Evolutionary conservation across 352 stramenopile genomes (phyloP).

Genomic region (Phytophthora cactorum): DNA sequence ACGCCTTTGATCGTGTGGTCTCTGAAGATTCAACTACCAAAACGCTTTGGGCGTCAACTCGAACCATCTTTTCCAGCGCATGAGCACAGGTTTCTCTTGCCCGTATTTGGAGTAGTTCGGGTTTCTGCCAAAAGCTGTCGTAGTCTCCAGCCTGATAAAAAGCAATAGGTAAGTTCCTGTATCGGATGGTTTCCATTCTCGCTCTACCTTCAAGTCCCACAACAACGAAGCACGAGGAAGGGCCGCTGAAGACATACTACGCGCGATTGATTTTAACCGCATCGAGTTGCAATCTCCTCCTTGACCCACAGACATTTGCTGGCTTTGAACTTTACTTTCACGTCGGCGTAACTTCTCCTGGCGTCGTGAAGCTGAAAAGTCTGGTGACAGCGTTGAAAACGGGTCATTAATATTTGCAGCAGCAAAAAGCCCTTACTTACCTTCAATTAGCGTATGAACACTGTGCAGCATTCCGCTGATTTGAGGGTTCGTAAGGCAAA

Average conservation of each 20-base stretch:
- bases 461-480: slow-evolving; percentile 65
- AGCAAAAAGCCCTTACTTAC: slow-evolving; percentile 23
- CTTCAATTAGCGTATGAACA: slow-evolving; percentile 53
- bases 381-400: not conserved
- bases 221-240: slow-evolving; percentile 29
- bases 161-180: not conserved
- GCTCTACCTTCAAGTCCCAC: slow-evolving; percentile 35
- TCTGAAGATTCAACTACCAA: slow-evolving; percentile 32
- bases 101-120: slow-evolving; percentile 31
- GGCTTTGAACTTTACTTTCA: slow-evolving; percentile 16
- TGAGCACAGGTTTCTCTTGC: slow-evolving; percentile 38
- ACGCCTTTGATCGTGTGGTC: slow-evolving; percentile 6
- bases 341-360: slow-evolving; percentile 24
- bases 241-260: slow-evolving; percentile 27
- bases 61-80: slow-evolving; percentile 44
- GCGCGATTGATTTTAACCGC: slow-evolving; percentile 26
- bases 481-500: slow-evolving; percentile 65
- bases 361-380: slow-evolving; percentile 16
- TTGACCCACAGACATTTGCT: slow-evolving; percentile 11
- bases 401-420: not conserved
- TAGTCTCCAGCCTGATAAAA: slow-evolving; percentile 47
- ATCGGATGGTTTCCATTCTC: not conserved
- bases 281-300: slow-evolving; percentile 5
- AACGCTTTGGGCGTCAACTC: slow-evolving; percentile 12
- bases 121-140: slow-evolving; percentile 51